Percentiles rank a stretch among this genome's conserved stretches.
Evolutionary conservation across 352 stramenopile species (phyloP).

Genomic region (Phytophthora multivora): DNA sequence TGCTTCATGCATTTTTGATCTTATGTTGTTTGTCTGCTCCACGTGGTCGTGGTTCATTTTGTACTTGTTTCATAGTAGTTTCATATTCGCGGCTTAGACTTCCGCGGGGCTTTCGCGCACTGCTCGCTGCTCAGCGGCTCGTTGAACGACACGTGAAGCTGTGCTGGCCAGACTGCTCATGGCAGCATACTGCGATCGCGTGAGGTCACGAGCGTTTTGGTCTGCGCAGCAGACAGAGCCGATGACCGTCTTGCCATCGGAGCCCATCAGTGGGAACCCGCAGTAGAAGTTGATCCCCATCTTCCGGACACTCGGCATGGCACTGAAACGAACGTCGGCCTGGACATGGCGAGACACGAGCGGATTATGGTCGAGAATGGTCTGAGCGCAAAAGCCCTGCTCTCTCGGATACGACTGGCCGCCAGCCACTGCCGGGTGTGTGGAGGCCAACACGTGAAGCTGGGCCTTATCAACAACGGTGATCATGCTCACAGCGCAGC

Average conservation of each 20-base stretch:
- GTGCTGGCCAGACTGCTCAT: slow-evolving; percentile 61
- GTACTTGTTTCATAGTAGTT: slow-evolving; percentile 29
- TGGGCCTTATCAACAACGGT: slow-evolving; percentile 64
- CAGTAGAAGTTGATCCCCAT: slow-evolving; percentile 75
- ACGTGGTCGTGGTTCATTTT: slow-evolving; percentile 22
- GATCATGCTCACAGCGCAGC: slow-evolving; percentile 59
- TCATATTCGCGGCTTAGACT: slow-evolving; percentile 13
- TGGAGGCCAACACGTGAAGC: slow-evolving; percentile 53
- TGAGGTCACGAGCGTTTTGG: slow-evolving; percentile 50
- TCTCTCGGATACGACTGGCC: slow-evolving; percentile 53
- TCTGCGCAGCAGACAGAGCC: slow-evolving; percentile 69
- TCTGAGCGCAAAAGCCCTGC: slow-evolving; percentile 69
- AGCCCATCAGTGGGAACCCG: slow-evolving; percentile 62
- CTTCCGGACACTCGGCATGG: slow-evolving; percentile 43
- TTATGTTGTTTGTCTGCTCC: slow-evolving; percentile 9
- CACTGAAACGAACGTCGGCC: slow-evolving; percentile 71
- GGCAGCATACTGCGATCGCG: slow-evolving; percentile 56
- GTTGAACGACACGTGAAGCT: slow-evolving; percentile 50
- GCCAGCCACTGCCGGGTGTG: slow-evolving; percentile 22
- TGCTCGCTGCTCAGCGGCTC: slow-evolving; percentile 28
- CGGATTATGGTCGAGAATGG: slow-evolving; percentile 60
- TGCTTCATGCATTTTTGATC: slow-evolving; percentile 16
- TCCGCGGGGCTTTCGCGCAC: slow-evolving; percentile 24
- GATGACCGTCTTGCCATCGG: slow-evolving; percentile 59
- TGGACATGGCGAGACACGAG: slow-evolving; percentile 66